A percentile compares a stretch with the other conserved stretches of the same genome.
Evolutionary conservation across 2,329 filamentous ascomycete genomes (phyloP).

Genomic region (Elsinoe australis): DNA sequence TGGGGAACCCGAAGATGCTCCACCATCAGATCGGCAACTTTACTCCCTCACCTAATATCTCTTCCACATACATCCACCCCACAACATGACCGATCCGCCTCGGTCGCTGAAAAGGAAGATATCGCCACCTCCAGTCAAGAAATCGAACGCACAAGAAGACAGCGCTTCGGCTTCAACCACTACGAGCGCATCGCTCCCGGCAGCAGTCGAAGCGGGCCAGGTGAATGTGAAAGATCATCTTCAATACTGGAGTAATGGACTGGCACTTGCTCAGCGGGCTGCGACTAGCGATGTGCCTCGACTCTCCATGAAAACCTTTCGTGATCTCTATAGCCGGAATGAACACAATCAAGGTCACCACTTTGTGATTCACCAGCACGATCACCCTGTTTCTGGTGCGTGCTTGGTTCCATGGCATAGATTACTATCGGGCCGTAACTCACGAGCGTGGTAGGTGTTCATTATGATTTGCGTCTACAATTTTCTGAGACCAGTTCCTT

Average conservation of each 20-base stretch:
- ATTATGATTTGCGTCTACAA: conserved; percentile 59
- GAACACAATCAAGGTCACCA: conserved; percentile 38
- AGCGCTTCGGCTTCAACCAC: not conserved
- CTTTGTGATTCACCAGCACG: conserved; percentile 66
- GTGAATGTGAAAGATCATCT: conserved; percentile 43
- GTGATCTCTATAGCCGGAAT: conserved; percentile 42
- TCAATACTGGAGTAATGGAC: conserved; percentile 39
- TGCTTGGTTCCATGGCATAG: not conserved
- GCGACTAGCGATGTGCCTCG: conserved; percentile 25
- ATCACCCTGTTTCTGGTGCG: conserved; percentile 59
- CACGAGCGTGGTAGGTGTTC: conserved; percentile 26
- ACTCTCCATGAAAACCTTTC: conserved; percentile 38
- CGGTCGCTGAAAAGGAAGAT: conserved; percentile 19
- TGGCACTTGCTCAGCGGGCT: conserved; percentile 30
- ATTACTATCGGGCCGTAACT: not conserved
- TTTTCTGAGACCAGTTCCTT: conserved; percentile 60
- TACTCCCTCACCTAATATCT: too few relatives aligned
- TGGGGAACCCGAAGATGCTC: too few relatives aligned
- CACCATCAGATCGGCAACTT: too few relatives aligned
- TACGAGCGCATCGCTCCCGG: conserved; percentile 23
- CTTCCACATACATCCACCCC: too few relatives aligned
- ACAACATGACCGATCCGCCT: conserved; percentile 6
- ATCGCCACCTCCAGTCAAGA: conserved; percentile 27
- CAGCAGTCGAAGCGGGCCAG: conserved; percentile 47
- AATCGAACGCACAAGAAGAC: conserved; percentile 10